These are phyloP conservation scores for Aspergillus thermomutatus DNA, from an alignment of 2,329 filamentous ascomycete genomes.

Conservation along the genomic window DNA sequence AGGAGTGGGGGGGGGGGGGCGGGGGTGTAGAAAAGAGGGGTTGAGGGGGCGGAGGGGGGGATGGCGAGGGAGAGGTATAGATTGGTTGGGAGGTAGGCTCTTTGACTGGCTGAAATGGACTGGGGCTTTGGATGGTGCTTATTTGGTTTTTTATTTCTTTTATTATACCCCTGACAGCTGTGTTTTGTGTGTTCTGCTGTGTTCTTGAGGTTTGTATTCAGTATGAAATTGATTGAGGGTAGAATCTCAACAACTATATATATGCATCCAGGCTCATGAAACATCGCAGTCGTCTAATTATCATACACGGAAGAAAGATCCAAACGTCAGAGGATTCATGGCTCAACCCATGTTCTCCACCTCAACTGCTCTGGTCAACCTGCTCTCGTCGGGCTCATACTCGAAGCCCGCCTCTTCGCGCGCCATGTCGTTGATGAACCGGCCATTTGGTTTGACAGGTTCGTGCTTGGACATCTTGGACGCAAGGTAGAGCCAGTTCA, in stretches of 20 bases:
- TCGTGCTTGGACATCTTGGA: slow-evolving; percentile 61
- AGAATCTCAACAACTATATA: not conserved
- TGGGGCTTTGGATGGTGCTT: not conserved
- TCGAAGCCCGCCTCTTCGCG: slow-evolving; percentile 60
- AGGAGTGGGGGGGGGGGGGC: no score
- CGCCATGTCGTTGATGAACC: slow-evolving; percentile 73
- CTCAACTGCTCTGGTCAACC: slow-evolving; percentile 43
- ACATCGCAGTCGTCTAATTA: not conserved
- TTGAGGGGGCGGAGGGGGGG: slow-evolving; percentile 44
- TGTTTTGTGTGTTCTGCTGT: slow-evolving; percentile 4
- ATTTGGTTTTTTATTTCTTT: slow-evolving; percentile 5
- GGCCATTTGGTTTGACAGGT: slow-evolving; percentile 55
- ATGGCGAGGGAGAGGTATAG: slow-evolving; percentile 43
- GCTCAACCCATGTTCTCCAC: slow-evolving; percentile 24
- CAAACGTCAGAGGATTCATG: not conserved
- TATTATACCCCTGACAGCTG: slow-evolving; percentile 16
- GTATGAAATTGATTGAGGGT: not conserved
- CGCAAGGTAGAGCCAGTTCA: slow-evolving; percentile 75
- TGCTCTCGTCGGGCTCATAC: slow-evolving; percentile 59
- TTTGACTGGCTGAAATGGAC: no score
- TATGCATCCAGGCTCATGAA: not conserved
- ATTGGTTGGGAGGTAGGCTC: slow-evolving; percentile 30
- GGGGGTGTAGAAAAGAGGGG: no score
- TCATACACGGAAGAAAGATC: not conserved
- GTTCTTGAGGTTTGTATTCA: not conserved